phyloP scores from a whole-genome alignment of 371 early-diverging fungal species.

The Blastocladiella emersonii region DNA sequence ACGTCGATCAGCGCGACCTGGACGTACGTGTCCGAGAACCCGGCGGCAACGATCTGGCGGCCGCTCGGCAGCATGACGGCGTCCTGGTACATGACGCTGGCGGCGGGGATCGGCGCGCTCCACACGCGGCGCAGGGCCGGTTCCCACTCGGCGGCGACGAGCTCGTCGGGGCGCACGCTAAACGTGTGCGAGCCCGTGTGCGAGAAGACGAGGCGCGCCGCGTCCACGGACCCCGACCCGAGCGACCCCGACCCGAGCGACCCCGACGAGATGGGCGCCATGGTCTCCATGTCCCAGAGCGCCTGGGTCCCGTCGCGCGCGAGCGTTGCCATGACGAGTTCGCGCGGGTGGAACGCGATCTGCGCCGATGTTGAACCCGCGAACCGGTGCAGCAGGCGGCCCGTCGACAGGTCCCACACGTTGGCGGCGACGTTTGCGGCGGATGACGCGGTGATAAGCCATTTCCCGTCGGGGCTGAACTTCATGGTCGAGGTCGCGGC shows the following conservation, averaged over 20 bases:
- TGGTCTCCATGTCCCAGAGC: conserved; percentile 7
- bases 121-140: not conserved
- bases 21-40: not conserved
- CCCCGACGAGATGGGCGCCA: not conserved
- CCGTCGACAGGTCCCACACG: conserved; percentile 47
- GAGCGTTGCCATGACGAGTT: conserved; percentile 3
- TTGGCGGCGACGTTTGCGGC: conserved; percentile 12
- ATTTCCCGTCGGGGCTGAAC: conserved; percentile 43
- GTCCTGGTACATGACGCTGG: not conserved
- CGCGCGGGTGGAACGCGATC: conserved; percentile 6
- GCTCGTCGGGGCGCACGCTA: not conserved
- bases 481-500: conserved; percentile 10
- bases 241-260: no score
- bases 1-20: not conserved
- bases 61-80: not conserved
- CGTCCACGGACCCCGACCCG: not conserved
- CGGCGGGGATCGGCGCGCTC: not conserved
- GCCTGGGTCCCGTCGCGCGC: not conserved
- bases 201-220: not conserved
- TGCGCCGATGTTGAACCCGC: not conserved
- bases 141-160: not conserved
- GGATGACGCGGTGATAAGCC: conserved; percentile 29
- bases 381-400: conserved; percentile 27
- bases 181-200: not conserved
- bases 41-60: not conserved